These are phyloP conservation scores for Cornus kousa DNA, from an alignment of 148 eudicot species.

Conservation along the genomic window DNA sequence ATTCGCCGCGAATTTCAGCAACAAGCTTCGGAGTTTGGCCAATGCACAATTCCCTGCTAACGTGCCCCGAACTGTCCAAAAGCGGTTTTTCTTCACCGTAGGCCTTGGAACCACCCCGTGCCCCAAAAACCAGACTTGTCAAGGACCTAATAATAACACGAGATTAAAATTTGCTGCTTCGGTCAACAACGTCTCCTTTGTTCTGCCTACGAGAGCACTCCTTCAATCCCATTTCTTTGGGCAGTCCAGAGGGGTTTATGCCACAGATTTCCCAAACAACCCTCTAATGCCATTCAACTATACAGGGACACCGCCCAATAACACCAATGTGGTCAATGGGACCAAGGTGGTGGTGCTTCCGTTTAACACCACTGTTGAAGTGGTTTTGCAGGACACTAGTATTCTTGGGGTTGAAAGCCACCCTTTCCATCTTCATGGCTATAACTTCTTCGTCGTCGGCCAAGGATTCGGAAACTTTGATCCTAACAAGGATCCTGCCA, in stretches of 20 bases:
- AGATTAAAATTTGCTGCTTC: slow-evolving; percentile 45
- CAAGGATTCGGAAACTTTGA: slow-evolving; percentile 70
- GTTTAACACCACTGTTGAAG: slow-evolving; percentile 59
- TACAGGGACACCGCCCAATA: slow-evolving; percentile 57
- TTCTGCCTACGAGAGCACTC: slow-evolving; percentile 45
- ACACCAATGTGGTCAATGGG: slow-evolving; percentile 48
- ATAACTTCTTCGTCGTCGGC: slow-evolving; percentile 58
- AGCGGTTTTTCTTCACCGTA: slow-evolving; percentile 51
- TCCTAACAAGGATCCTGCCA: slow-evolving; percentile 44
- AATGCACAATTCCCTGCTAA: slow-evolving; percentile 37
- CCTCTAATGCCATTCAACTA: slow-evolving; percentile 51
- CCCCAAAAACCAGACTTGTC: slow-evolving; percentile 57
- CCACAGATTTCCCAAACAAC: slow-evolving; percentile 40
- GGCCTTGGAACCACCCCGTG: slow-evolving; percentile 58
- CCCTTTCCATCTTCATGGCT: slow-evolving; percentile 76
- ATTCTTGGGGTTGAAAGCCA: slow-evolving; percentile 66
- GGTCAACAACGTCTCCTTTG: slow-evolving; percentile 58
- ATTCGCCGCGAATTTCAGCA: slow-evolving; percentile 39
- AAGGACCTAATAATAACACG: slow-evolving; percentile 50
- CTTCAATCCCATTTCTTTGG: slow-evolving; percentile 43
- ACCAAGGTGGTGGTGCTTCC: slow-evolving; percentile 52
- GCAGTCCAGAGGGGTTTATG: slow-evolving; percentile 35
- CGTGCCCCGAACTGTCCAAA: slow-evolving; percentile 52
- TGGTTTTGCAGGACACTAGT: slow-evolving; percentile 67
- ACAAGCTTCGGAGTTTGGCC: slow-evolving; percentile 45